Conservation (phyloP, 2,329 filamentous ascomycete species). For the Pestalotiopsis sp. region DNA sequence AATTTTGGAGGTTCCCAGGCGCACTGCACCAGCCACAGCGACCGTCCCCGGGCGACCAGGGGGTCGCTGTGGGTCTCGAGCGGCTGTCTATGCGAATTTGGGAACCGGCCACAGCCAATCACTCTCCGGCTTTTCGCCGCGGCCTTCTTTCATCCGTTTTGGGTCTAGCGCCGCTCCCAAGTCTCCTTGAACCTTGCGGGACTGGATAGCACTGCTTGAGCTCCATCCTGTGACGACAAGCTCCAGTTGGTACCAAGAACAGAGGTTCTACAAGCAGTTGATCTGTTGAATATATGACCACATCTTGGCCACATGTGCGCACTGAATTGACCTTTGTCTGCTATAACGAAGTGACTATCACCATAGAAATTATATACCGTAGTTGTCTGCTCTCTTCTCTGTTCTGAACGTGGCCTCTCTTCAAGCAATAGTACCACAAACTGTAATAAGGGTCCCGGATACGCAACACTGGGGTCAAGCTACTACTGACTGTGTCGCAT, state of each 20-base stretch:
- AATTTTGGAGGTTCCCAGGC: conserved; percentile 29
- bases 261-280: background rate
- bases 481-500: conserved; percentile 4
- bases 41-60: background rate
- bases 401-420: background rate
- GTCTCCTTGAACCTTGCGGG: conserved; percentile 15
- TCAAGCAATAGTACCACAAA: background rate
- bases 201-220: background rate
- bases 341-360: accelerated
- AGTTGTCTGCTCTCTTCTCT: background rate
- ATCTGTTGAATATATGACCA: background rate
- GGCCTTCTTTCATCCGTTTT: conserved; percentile 5
- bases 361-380: background rate
- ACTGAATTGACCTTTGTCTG: background rate
- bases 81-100: conserved; percentile 17
- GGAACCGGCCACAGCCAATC: conserved; percentile 25
- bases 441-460: background rate
- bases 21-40: conserved; percentile 22
- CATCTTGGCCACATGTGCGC: background rate
- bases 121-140: conserved; percentile 12
- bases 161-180: conserved; percentile 1
- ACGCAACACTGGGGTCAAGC: background rate
- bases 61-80: conserved; percentile 2
- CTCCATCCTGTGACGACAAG: conserved; percentile 9
- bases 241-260: background rate